These are phyloP conservation scores for Sphagnurus paluster DNA, from an alignment of 1,284 basidiomycete species.

Conservation along the genomic window DNA sequence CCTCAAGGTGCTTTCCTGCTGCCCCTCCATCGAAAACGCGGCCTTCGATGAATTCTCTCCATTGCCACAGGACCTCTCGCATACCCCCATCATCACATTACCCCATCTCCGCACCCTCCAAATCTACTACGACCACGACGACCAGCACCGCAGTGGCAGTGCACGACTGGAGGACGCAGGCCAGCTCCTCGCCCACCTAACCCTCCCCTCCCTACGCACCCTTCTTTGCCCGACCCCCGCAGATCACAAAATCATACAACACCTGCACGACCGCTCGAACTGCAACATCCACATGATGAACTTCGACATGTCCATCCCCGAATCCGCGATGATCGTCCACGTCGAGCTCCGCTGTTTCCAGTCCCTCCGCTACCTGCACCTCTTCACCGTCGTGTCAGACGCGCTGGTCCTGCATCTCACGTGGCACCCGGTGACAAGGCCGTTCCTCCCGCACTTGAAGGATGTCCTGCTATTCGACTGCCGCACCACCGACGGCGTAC, in stretches of 20 bases:
- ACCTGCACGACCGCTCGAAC: background rate
- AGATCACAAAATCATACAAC: background rate
- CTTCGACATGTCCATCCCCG: background rate
- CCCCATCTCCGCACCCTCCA: background rate
- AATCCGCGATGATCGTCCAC: background rate
- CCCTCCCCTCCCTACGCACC: background rate
- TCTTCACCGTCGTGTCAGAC: background rate
- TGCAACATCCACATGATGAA: background rate
- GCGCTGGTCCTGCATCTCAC: background rate
- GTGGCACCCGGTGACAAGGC: background rate
- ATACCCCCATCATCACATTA: background rate
- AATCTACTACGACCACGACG: too few species aligned
- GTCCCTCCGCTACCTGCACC: background rate
- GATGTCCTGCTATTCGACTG: background rate
- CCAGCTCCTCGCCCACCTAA: background rate
- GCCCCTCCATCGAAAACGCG: background rate
- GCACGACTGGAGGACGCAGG: background rate
- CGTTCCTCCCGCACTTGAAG: background rate
- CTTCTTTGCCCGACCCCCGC: background rate
- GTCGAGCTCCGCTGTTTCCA: constrained; percentile 1
- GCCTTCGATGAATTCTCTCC: background rate
- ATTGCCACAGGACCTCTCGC: background rate
- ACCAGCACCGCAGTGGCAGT: too few species aligned
- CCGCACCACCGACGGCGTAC: background rate
- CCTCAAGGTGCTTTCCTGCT: background rate